Conservation (phyloP, 306 rosid genomes). For the Vigna hirtella region DNA sequence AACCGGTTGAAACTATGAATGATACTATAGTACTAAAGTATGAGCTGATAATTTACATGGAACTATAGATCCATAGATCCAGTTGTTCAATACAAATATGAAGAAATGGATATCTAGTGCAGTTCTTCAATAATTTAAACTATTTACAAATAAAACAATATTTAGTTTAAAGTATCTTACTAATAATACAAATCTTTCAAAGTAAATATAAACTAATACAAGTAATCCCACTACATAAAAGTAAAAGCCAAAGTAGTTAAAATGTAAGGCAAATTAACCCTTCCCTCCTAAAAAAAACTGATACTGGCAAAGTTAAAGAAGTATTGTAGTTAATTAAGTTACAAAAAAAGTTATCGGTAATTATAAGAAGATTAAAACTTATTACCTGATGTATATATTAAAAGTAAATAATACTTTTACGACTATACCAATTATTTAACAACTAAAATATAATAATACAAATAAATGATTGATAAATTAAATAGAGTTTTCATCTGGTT, state of each 20-base stretch:
- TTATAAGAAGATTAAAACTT: too few relatives aligned
- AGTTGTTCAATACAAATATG: neutral
- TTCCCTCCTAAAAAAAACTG: too few relatives aligned
- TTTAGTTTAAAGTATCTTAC: neutral
- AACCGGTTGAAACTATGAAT: neutral
- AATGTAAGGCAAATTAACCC: neutral
- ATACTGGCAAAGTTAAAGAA: too few relatives aligned
- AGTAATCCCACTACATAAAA: neutral
- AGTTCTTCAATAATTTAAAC: neutral
- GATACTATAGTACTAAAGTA: neutral
- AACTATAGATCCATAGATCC: neutral
- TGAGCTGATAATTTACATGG: neutral
- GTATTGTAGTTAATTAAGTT: neutral
- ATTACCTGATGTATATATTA: too few relatives aligned
- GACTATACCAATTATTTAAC: too few relatives aligned
- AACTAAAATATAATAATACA: too few relatives aligned
- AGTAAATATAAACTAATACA: too few relatives aligned
- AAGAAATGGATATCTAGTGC: slow-evolving; percentile 2
- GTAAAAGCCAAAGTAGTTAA: neutral
- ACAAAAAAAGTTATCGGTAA: too few relatives aligned
- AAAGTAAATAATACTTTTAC: too few relatives aligned
- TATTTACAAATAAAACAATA: neutral
- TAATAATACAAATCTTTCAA: neutral
- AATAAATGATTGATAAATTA: too few relatives aligned
- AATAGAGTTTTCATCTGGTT: too few relatives aligned